Conservation (phyloP, 257 asterid genomes). For the Solanum chiquidenum region DNA sequence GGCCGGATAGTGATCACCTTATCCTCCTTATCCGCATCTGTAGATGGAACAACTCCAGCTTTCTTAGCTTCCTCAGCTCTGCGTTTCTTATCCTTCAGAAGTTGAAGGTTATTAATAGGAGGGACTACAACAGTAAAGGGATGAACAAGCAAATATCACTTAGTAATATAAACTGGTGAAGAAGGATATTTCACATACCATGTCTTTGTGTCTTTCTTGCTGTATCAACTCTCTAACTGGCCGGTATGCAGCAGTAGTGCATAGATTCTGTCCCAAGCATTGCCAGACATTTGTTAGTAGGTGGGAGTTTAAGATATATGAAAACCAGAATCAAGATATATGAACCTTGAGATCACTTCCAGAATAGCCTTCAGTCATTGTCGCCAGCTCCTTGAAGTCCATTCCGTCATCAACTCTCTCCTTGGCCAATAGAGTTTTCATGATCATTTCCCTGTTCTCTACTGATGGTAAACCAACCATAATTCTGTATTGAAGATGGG, state of each 20-base stretch:
- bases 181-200: constrained; percentile 16
- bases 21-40: constrained; percentile 25
- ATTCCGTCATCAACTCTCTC: constrained; percentile 50
- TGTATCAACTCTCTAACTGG: constrained; percentile 78
- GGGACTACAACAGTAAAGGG: neutral
- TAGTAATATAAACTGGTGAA: neutral
- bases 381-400: constrained; percentile 60
- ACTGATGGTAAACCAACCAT: constrained; percentile 76
- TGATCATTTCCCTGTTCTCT: constrained; percentile 62
- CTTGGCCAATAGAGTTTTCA: constrained; percentile 60
- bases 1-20: constrained; percentile 63
- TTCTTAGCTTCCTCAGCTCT: constrained; percentile 21
- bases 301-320: neutral
- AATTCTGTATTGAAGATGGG: constrained; percentile 26
- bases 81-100: constrained; percentile 27
- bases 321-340: neutral
- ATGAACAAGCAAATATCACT: neutral
- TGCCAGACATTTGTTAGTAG: neutral
- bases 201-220: constrained; percentile 50
- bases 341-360: constrained; percentile 93
- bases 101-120: neutral
- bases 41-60: constrained; percentile 4
- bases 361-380: constrained; percentile 73
- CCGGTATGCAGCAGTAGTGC: constrained; percentile 85
- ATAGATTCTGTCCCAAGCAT: constrained; percentile 46